Conservation (phyloP, 805 yeast species). For the Candida maltosa region DNA sequence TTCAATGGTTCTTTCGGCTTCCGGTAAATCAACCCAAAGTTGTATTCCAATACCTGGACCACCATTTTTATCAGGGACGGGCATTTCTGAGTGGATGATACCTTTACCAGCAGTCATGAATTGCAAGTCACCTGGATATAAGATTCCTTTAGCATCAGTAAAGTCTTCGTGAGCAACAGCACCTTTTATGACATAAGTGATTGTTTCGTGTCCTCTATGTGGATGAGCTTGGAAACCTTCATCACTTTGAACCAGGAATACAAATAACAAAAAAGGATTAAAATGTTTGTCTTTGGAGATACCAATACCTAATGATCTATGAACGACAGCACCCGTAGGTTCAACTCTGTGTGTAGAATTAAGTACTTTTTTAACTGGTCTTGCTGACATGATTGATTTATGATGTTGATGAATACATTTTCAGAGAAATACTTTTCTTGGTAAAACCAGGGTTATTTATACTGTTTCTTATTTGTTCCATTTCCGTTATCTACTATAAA, state of each 20-base stretch:
- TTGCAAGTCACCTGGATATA: slow-evolving; percentile 81
- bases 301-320: too few relatives aligned
- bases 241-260: slow-evolving; percentile 64
- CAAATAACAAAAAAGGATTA: slow-evolving; percentile 78
- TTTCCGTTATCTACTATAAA: too few relatives aligned
- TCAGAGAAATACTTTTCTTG: too few relatives aligned
- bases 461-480: too few relatives aligned
- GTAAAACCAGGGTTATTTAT: too few relatives aligned
- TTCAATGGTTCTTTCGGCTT: slow-evolving; percentile 52
- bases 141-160: slow-evolving; percentile 76
- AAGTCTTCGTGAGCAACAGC: slow-evolving; percentile 59
- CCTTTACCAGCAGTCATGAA: slow-evolving; percentile 94
- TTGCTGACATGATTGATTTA: too few relatives aligned
- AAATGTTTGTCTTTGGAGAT: slow-evolving; percentile 64
- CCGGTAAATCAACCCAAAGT: slow-evolving; percentile 85
- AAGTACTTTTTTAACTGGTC: too few relatives aligned
- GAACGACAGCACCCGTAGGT: too few relatives aligned
- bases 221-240: slow-evolving; percentile 48
- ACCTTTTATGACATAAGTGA: slow-evolving; percentile 30
- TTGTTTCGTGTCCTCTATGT: slow-evolving; percentile 38
- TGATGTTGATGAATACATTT: too few relatives aligned
- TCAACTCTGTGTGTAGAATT: too few relatives aligned
- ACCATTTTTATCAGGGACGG: slow-evolving; percentile 54
- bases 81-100: slow-evolving; percentile 84
- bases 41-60: slow-evolving; percentile 64